Percentiles rank a stretch among this genome's conserved stretches.
These are phyloP conservation scores for Linderniella brevidens DNA, from an alignment of 257 asterid genomes.

Conservation along the genomic window DNA sequence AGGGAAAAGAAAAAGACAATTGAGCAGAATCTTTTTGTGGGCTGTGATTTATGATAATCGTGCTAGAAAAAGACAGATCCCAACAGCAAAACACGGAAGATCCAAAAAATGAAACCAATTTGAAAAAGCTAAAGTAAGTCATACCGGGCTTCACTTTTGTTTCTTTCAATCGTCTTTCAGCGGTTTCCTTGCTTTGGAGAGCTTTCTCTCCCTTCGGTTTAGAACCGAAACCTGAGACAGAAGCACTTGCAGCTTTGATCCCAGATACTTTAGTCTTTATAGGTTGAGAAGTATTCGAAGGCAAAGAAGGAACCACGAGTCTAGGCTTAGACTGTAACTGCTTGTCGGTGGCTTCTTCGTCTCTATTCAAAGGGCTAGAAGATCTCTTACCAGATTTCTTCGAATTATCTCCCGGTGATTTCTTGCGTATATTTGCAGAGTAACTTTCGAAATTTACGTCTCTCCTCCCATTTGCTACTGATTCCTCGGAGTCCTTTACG, in stretches of 20 bases:
- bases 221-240: slow-evolving; percentile 13
- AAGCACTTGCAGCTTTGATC: slow-evolving; percentile 7
- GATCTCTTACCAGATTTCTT: background rate
- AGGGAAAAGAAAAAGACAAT: slow-evolving; percentile 2
- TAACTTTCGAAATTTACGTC: slow-evolving; percentile 12
- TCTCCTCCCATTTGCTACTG: slow-evolving; percentile 15
- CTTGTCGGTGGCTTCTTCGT: slow-evolving; percentile 8
- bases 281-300: too few relatives aligned
- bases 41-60: slow-evolving; percentile 8
- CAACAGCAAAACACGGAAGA: too few relatives aligned
- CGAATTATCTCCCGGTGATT: too few relatives aligned
- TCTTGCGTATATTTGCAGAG: slow-evolving; percentile 6
- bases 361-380: slow-evolving; percentile 9
- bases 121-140: too few relatives aligned
- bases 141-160: slow-evolving; percentile 38
- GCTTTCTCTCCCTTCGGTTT: slow-evolving; percentile 20
- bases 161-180: slow-evolving; percentile 23
- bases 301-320: too few relatives aligned
- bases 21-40: slow-evolving; percentile 1
- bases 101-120: too few relatives aligned
- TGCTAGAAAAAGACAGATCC: slow-evolving; percentile 2
- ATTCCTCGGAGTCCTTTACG: slow-evolving; percentile 16
- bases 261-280: too few relatives aligned
- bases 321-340: too few relatives aligned
- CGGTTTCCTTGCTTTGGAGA: slow-evolving; percentile 18